Evolutionary conservation across 2,329 filamentous ascomycete species (phyloP).

Genomic region (Venturia nashicola): DNA sequence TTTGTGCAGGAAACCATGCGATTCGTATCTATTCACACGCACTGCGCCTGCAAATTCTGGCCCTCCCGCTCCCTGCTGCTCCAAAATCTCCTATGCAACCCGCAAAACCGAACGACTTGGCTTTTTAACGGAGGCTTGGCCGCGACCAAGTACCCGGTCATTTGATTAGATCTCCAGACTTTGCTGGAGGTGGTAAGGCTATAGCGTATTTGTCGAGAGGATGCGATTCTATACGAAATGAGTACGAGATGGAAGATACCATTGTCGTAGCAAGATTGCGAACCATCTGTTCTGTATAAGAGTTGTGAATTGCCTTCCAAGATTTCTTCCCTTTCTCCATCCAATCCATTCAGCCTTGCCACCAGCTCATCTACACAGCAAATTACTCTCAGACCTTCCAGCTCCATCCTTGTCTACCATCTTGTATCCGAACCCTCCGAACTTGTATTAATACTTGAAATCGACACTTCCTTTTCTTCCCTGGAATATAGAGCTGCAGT

Average conservation of each 20-base stretch:
- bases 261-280: neutral
- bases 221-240: neutral
- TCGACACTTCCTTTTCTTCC: neutral
- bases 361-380: neutral
- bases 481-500: no score
- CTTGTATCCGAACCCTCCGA: neutral
- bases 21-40: neutral
- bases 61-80: neutral
- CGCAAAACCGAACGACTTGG: neutral
- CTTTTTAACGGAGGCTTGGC: neutral
- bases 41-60: neutral
- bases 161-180: neutral
- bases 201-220: neutral
- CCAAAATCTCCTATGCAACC: neutral
- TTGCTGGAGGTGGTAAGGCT: neutral
- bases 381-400: neutral
- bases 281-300: neutral
- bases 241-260: neutral
- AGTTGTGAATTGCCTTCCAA: neutral
- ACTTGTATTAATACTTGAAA: no score
- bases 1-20: neutral
- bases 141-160: neutral
- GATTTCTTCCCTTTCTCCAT: neutral
- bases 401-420: neutral
- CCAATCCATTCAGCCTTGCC: no score